Base-by-base conservation (phyloP, 2,329 filamentous ascomycete genomes). In the Dryadomyces quercus-mongolicae region DNA sequence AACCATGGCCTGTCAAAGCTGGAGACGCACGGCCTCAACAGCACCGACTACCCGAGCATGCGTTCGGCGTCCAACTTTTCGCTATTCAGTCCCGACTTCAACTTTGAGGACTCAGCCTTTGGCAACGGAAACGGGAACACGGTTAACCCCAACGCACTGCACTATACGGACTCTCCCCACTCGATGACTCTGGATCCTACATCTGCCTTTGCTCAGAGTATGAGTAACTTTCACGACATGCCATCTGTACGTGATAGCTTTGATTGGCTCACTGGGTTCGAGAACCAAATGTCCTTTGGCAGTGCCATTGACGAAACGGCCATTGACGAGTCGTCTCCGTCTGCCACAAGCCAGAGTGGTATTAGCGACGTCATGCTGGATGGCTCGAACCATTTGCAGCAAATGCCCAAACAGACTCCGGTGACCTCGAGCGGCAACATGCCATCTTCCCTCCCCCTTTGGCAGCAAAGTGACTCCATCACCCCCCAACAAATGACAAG, bases 331-430 rank as follows among this genome's bases (percentile, higher is more conserved):
- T 97, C 93, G 12, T 97, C 93, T 15, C 93, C 93, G 16, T 97
- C 93, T 9, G 90, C 90, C 49, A 92, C 88, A 56, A 97, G 91
- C 69, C 91, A 94, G 65, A 92, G 87, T 66, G 88, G 85, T 51
- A 87, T 91, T 67, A 94, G 88, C 69, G 93, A 97, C 66, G 82
- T 90, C 56, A 90, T 95, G 85, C 75, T 93, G 55, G 90, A 96
- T 68, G 88, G 88, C 56, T 81, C 81, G 42, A 85, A 84, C 67
- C 82, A 84, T 60, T 75, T 57, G 20, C 48, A 47, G 7, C 34
- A 48, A 12, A 12, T 40, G 36, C 3, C 36, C 8, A 40, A 40
- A 16, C 36, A 40, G 36, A 40, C 74, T 20, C 70, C 73, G 2
- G 72, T 73, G 4, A 72, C 69, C 53, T 72, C 76, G 51, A 73